Base-by-base conservation (phyloP, 352 stramenopile species). In the Phytophthora boehmeriae region DNA sequence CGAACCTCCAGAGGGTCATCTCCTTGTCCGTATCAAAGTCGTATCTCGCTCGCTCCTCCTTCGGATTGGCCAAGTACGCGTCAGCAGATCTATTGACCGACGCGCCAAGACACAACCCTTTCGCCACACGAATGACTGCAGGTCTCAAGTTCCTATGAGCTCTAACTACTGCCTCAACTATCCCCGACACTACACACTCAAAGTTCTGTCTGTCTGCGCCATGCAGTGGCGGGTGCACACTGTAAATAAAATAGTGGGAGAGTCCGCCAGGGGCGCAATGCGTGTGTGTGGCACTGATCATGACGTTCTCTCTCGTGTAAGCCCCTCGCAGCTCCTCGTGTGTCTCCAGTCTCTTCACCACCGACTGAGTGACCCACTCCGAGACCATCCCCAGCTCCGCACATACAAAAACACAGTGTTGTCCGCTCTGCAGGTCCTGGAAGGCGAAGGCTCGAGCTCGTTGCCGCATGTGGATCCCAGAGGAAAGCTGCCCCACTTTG, bases 211-310 rank as follows among this genome's bases (percentile, higher is more conserved):
- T 61, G 51, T 93, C 82, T 0, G 80, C 80, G 8, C 86, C 86
- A 1, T 82, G 82, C 38, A 95, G 41, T 16, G 86, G 83, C 27
- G 86, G 83, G 48, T 95, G 86, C 46, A 95, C 78, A 66, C 81
- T 93, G 73, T 97, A 98, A 32, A 98, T 85, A 36, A 95, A 86
- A 74, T 98, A 97, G 71, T 98, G 89, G 9, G 94, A 93, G 22
- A 97, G 89, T 0, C 93, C 93, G 1, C 86, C 91, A 3, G 92
- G 90, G 19, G 83, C 84, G 59, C 86, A 97, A 63, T 98, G 93
- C 43, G 92, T 98, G 68, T 98, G 93, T 9, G 92, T 98, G 27
- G 90, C 92, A 52, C 76, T 96, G 47, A 98, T 72, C 74, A 91
- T 88, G 44, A 97, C 73, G 66, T 96, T 97, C 35, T 90, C 68